These are phyloP conservation scores for Astrocystis sublimbata DNA, from an alignment of 495 filamentous ascomycete species.

Conservation along the genomic window DNA sequence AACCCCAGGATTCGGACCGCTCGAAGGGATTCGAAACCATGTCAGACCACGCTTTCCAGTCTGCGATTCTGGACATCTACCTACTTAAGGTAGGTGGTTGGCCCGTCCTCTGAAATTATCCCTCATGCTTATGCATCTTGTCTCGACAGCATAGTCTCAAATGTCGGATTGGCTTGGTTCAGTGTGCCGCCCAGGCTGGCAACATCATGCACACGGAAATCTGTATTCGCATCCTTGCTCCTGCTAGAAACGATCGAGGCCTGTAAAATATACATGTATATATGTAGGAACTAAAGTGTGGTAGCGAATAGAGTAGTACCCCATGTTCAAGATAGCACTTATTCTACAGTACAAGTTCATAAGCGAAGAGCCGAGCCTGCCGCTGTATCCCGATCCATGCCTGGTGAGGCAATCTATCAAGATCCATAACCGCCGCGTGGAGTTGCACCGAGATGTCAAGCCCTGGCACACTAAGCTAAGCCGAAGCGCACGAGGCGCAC, in stretches of 20 bases:
- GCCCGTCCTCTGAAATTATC: not conserved
- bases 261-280: not conserved
- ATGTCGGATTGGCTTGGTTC: not conserved
- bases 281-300: not conserved
- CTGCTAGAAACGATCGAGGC: not conserved
- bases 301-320: constrained; percentile 9
- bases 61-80: not conserved
- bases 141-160: constrained; percentile 1
- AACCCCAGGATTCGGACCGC: constrained; percentile 5
- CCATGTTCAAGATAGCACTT: not conserved
- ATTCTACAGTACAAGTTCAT: not conserved
- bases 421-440: not conserved
- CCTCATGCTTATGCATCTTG: not conserved
- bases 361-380: constrained; percentile 5
- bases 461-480: not conserved
- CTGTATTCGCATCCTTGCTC: not conserved
- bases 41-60: not conserved
- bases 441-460: not conserved
- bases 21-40: constrained; percentile 4
- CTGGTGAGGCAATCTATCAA: constrained; percentile 2
- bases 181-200: not conserved
- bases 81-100: not conserved
- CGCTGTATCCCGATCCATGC: constrained; percentile 13
- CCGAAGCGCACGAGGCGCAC: not conserved
- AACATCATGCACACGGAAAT: not conserved